Percentiles rank a stretch among this genome's conserved stretches.
Conservation (phyloP, 495 filamentous ascomycete genomes). For the Penicillium dipodomyicola region DNA sequence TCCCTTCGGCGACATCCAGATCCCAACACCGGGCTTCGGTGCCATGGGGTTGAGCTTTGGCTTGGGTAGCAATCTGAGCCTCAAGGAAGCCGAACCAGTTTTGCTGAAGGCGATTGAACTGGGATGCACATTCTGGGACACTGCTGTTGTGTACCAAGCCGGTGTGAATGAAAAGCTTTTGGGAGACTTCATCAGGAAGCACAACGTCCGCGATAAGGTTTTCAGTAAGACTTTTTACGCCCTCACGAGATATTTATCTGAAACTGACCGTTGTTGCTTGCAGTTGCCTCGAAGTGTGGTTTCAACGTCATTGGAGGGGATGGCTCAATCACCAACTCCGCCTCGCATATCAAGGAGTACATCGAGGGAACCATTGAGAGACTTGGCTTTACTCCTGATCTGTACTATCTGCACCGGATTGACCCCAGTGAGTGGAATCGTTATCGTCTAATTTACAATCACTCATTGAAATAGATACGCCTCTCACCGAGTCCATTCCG, state of each 20-base stretch:
- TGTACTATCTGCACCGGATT: slow-evolving; percentile 44
- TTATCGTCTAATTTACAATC: background rate
- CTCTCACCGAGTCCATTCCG: slow-evolving; percentile 47
- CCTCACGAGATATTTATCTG: no score
- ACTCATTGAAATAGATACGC: slow-evolving; percentile 35
- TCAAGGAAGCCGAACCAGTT: slow-evolving; percentile 50
- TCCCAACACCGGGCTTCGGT: slow-evolving; percentile 45
- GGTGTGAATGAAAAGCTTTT: slow-evolving; percentile 52
- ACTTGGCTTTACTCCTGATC: slow-evolving; percentile 48
- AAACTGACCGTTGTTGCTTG: background rate
- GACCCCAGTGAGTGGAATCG: slow-evolving; percentile 35
- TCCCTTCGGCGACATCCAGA: slow-evolving; percentile 39
- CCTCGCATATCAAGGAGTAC: slow-evolving; percentile 50
- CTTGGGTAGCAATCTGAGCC: slow-evolving; percentile 40
- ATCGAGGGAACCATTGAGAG: slow-evolving; percentile 52
- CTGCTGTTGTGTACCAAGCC: slow-evolving; percentile 49
- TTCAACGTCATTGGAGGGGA: slow-evolving; percentile 35
- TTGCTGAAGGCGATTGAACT: slow-evolving; percentile 50
- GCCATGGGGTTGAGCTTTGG: slow-evolving; percentile 48
- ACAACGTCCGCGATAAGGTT: slow-evolving; percentile 49
- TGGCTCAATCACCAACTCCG: slow-evolving; percentile 42
- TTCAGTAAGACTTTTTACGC: slow-evolving; percentile 35
- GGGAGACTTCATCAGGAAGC: slow-evolving; percentile 53
- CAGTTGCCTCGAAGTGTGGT: slow-evolving; percentile 51
- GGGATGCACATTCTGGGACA: slow-evolving; percentile 55